A percentile compares a stretch with the other conserved stretches of the same genome.
Evolutionary conservation across 805 yeast species (phyloP).

Genomic region (Candida broadrunensis): DNA sequence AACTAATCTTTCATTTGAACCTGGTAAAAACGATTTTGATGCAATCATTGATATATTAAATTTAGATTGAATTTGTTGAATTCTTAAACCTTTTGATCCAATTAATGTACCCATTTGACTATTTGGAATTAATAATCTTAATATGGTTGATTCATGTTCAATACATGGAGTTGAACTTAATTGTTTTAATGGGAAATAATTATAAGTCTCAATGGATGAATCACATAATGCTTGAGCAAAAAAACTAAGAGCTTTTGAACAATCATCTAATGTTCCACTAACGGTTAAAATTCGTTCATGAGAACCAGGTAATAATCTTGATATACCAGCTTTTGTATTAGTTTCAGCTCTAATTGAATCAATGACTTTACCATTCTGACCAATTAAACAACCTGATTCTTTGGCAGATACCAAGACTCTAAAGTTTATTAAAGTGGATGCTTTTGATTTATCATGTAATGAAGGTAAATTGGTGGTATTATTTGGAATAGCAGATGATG

Average conservation of each 20-base stretch:
- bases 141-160: slow-evolving; percentile 49
- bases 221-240: slow-evolving; percentile 65
- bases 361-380: slow-evolving; percentile 77
- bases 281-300: slow-evolving; percentile 81
- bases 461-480: slow-evolving; percentile 23
- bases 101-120: slow-evolving; percentile 86
- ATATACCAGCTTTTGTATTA: slow-evolving; percentile 81
- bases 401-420: slow-evolving; percentile 73
- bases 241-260: slow-evolving; percentile 66
- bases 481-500: slow-evolving; percentile 2
- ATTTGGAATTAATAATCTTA: slow-evolving; percentile 77
- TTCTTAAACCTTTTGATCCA: slow-evolving; percentile 78
- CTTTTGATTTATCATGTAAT: slow-evolving; percentile 20
- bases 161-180: slow-evolving; percentile 50
- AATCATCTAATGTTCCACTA: slow-evolving; percentile 66
- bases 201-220: slow-evolving; percentile 38
- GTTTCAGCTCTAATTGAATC: slow-evolving; percentile 73
- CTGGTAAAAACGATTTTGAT: slow-evolving; percentile 76
- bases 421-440: slow-evolving; percentile 33
- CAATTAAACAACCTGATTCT: slow-evolving; percentile 89
- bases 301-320: slow-evolving; percentile 75
- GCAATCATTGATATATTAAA: slow-evolving; percentile 80
- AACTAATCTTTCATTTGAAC: slow-evolving; percentile 80
- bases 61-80: slow-evolving; percentile 70
- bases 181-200: slow-evolving; percentile 58